Percentiles rank a stretch among this genome's conserved stretches.
Evolutionary conservation across 768 basidiomycete genomes (phyloP).

Genomic region (Mycena maculata): DNA sequence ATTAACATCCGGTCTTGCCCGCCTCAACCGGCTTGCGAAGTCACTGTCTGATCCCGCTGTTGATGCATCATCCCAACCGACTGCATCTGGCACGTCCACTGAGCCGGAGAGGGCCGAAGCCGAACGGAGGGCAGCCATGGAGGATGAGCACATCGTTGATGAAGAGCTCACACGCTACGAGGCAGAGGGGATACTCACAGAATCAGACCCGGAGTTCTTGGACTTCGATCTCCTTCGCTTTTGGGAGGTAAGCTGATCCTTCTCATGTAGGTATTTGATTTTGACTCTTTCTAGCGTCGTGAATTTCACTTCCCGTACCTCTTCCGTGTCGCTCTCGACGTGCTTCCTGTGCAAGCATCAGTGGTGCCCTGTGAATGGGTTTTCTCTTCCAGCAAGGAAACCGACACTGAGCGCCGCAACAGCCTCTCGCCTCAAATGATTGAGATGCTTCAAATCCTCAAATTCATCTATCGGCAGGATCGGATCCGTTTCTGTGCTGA

Average conservation of each 20-base stretch:
- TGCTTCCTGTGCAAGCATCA: slow-evolving; percentile 35
- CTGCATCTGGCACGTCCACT: too few species aligned
- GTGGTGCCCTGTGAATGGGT: slow-evolving; percentile 35
- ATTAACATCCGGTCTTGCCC: neutral
- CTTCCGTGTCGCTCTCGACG: slow-evolving; percentile 30
- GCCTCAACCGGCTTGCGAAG: neutral
- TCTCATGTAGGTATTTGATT: neutral
- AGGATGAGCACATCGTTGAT: neutral
- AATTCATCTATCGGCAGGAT: neutral
- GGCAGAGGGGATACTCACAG: neutral
- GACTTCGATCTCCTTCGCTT: too few species aligned
- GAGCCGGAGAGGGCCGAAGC: too few species aligned
- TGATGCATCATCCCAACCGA: too few species aligned
- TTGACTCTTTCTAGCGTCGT: neutral
- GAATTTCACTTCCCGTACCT: neutral
- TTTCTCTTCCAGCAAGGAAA: slow-evolving; percentile 14
- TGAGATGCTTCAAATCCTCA: neutral
- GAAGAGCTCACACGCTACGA: neutral
- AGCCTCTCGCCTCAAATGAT: neutral
- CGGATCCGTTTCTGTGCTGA: neutral
- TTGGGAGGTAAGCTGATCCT: too few species aligned
- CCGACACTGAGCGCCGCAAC: neutral
- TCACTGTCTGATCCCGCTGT: too few species aligned
- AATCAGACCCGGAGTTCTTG: too few species aligned
- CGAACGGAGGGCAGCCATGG: neutral